Evolutionary conservation across 2,329 filamentous ascomycete genomes (phyloP).

Genomic region (Huntiella decipiens): DNA sequence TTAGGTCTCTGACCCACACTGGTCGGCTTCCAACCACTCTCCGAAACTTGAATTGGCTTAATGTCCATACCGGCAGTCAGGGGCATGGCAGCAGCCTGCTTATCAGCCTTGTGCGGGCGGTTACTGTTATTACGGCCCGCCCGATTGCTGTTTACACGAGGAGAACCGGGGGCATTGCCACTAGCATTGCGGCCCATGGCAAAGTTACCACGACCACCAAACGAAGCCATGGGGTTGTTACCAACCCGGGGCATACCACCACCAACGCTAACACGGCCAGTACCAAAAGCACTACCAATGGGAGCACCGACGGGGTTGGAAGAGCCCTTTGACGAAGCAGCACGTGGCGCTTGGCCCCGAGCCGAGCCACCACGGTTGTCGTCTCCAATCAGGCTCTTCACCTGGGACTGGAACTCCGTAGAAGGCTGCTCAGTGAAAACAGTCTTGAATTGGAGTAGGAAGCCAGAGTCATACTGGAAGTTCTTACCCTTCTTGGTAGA

Average conservation of each 20-base stretch:
- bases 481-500: slow-evolving; percentile 61
- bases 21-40: slow-evolving; percentile 76
- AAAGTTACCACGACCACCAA: slow-evolving; percentile 25
- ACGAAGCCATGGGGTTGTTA: slow-evolving; percentile 9
- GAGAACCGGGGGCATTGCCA: slow-evolving; percentile 47
- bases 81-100: slow-evolving; percentile 74
- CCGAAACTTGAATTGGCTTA: slow-evolving; percentile 54
- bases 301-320: slow-evolving; percentile 39
- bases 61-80: slow-evolving; percentile 68
- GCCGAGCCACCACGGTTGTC: slow-evolving; percentile 22
- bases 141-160: slow-evolving; percentile 45
- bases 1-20: slow-evolving; percentile 33
- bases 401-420: slow-evolving; percentile 75
- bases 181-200: slow-evolving; percentile 34
- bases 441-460: slow-evolving; percentile 87
- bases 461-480: slow-evolving; percentile 89
- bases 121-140: slow-evolving; percentile 36
- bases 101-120: slow-evolving; percentile 41
- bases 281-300: slow-evolving; percentile 22
- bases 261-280: slow-evolving; percentile 7
- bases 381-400: slow-evolving; percentile 75
- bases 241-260: slow-evolving; percentile 4
- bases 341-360: slow-evolving; percentile 41
- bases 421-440: slow-evolving; percentile 96
- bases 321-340: slow-evolving; percentile 19